Percentiles rank a stretch among this genome's conserved stretches.
Evolutionary conservation across 2,329 filamentous ascomycete species (phyloP).

Genomic region (Arthrobotrys sinensis): DNA sequence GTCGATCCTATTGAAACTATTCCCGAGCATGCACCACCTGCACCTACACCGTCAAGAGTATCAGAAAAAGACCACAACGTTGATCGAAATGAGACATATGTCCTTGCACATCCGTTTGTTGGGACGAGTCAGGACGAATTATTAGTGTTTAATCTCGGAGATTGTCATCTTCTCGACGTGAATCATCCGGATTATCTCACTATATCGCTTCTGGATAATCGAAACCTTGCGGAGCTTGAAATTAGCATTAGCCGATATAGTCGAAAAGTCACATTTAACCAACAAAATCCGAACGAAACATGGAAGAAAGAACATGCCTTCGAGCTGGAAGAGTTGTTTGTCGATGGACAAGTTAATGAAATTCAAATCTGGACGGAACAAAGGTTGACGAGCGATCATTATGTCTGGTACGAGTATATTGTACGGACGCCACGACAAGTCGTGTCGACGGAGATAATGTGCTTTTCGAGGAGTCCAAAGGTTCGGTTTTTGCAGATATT

Average conservation of each 20-base stretch:
- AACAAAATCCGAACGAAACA: constrained; percentile 55
- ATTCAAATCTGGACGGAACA: constrained; percentile 53
- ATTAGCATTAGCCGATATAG: constrained; percentile 54
- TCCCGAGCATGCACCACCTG: constrained; percentile 11
- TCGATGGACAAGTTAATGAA: constrained; percentile 41
- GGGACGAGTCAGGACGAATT: constrained; percentile 39
- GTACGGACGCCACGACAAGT: constrained; percentile 40
- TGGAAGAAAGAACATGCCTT: constrained; percentile 52
- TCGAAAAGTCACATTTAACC: constrained; percentile 46
- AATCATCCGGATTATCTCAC: constrained; percentile 56
- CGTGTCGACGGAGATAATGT: constrained; percentile 46
- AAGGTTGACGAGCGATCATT: constrained; percentile 42
- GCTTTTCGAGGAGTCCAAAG: constrained; percentile 48
- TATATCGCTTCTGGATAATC: constrained; percentile 41
- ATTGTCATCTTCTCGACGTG: constrained; percentile 36
- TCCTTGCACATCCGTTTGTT: constrained; percentile 46
- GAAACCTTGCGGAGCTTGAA: constrained; percentile 51
- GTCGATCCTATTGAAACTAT: constrained; percentile 24
- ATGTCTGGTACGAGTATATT: constrained; percentile 54
- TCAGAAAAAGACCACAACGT: constrained; percentile 55
- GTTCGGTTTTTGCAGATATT: constrained; percentile 57
- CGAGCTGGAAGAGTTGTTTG: constrained; percentile 43
- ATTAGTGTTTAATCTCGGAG: constrained; percentile 51
- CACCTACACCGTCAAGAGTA: constrained; percentile 42
- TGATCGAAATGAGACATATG: constrained; percentile 54